These are phyloP conservation scores for Aurifilum marmelostoma DNA, from an alignment of 2,329 filamentous ascomycete genomes.

Conservation along the genomic window DNA sequence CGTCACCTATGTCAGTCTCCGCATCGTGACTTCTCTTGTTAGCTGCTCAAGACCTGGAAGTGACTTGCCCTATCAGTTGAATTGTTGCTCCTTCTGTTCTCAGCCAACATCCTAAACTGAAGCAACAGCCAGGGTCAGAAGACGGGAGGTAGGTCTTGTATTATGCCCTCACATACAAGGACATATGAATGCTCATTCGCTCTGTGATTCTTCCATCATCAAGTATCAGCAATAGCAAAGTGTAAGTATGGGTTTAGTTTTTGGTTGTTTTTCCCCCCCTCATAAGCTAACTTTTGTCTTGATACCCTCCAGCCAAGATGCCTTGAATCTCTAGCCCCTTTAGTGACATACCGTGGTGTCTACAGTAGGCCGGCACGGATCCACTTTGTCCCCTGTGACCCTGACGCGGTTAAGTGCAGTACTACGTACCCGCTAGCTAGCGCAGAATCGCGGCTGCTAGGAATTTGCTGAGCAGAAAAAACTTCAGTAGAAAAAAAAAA, in stretches of 20 bases:
- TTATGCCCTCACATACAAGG: not conserved
- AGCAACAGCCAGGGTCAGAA: not conserved
- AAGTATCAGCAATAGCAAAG: not conserved
- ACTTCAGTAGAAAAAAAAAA: conserved; percentile 23
- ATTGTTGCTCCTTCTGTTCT: not conserved
- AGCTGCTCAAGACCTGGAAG: not conserved
- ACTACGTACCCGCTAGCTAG: not conserved
- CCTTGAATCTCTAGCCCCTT: not conserved
- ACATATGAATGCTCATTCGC: not conserved
- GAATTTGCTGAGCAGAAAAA: conserved; percentile 23
- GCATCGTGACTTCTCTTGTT: not conserved
- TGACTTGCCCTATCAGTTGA: not conserved
- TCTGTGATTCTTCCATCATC: not conserved
- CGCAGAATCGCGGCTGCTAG: conserved; percentile 18
- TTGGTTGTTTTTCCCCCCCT: too few relatives aligned
- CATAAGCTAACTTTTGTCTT: not conserved
- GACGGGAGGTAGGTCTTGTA: not conserved
- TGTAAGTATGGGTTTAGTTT: too few relatives aligned
- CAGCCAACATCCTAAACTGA: not conserved
- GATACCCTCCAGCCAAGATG: not conserved
- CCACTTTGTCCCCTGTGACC: conserved; percentile 2
- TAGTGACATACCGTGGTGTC: not conserved
- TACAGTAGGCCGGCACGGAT: not conserved
- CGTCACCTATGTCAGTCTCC: not conserved
- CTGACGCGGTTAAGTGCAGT: not conserved